Base-by-base conservation (phyloP, 2,329 filamentous ascomycete species). In the Cladosporium sp. region DNA sequence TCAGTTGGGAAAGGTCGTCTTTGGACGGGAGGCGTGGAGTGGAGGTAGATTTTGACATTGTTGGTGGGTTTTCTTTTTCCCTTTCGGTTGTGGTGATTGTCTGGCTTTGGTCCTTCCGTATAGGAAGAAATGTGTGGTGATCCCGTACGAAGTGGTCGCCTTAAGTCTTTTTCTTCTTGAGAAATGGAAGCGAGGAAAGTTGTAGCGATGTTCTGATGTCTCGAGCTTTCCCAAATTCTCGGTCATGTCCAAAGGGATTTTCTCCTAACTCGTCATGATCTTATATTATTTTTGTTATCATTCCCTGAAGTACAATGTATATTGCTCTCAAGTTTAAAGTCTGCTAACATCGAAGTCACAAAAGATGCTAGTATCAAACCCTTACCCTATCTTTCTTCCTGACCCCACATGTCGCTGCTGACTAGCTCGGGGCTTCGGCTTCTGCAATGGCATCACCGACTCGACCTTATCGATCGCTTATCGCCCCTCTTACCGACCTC, bases 1-100 rank as follows among this genome's bases (percentile, higher is more conserved):
- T 46, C 28, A 66, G 57, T 10, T 50, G 50, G 26, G 56, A 50
- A 26, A 61, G 40, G 14, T 65, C 61, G 18, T 63, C 61, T 40
- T 53, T 55, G 0, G 61, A 63, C 10, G 61, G 61, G 6, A 40
- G 16, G 2, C 50, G 50, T 16, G 52, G 52, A 4, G 7, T 23
- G 16, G 33, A 8, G 3, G 7, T 31, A 11, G 33, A 4, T 37
- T 55, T 56, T 5, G 60, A 29, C 49, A 55, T 59, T 59, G 40
- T 46, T 23, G n/a, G n/a, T 21, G n/a, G 37, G 16, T 7, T 40
- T 40, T 5, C 6, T 18, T 46, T 11, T 12, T 46, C 5, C 6
- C 10, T 8, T 16, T 44, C 11, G 6, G 14, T 21, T 28, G 50
- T n/a, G 16, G 28, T n/a, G 21, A 5, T 55, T 55, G 31, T 11